phyloP scores from a whole-genome alignment of 306 rosid genomes.

The Gastrolobium villosum region DNA sequence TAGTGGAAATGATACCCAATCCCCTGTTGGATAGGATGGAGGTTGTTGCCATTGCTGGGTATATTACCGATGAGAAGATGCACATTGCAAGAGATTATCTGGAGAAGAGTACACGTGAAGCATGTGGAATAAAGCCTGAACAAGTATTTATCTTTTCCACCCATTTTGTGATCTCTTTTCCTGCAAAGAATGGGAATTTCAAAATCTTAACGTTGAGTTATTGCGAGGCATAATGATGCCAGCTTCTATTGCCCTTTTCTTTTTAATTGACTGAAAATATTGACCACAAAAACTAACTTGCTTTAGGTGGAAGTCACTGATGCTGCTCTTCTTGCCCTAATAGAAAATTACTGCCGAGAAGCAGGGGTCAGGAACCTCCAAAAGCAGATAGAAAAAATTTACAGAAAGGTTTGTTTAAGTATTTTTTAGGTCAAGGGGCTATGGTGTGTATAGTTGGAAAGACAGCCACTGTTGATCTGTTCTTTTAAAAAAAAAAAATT shows the following conservation, averaged over 20 bases:
- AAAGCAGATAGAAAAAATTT: slow-evolving; percentile 94
- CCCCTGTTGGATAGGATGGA: slow-evolving; percentile 98
- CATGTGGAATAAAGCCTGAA: slow-evolving; percentile 91
- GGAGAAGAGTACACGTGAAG: slow-evolving; percentile 95
- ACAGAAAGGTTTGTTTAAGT: slow-evolving; percentile 78
- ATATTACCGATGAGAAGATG: slow-evolving; percentile 97
- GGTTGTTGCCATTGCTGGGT: slow-evolving; percentile 93
- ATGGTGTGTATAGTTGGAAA: slow-evolving; percentile 22
- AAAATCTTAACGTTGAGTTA: neutral
- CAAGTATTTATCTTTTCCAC: slow-evolving; percentile 59
- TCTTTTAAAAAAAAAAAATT: neutral
- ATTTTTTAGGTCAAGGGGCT: slow-evolving; percentile 28
- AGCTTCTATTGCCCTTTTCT: neutral
- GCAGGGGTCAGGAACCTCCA: slow-evolving; percentile 96
- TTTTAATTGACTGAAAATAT: slow-evolving; percentile 26
- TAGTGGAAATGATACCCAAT: slow-evolving; percentile 91
- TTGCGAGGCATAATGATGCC: slow-evolving; percentile 32
- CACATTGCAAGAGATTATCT: slow-evolving; percentile 97
- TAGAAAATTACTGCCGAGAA: slow-evolving; percentile 95
- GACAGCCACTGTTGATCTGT: slow-evolving; percentile 16
- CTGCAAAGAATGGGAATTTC: slow-evolving; percentile 26
- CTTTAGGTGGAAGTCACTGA: slow-evolving; percentile 85
- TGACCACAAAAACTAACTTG: slow-evolving; percentile 43
- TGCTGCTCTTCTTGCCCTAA: slow-evolving; percentile 85
- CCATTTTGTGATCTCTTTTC: slow-evolving; percentile 33